A percentile compares a stretch with the other conserved stretches of the same genome.
Evolutionary conservation across 2,329 filamentous ascomycete genomes (phyloP).

Genomic region (Knufia petricola): DNA sequence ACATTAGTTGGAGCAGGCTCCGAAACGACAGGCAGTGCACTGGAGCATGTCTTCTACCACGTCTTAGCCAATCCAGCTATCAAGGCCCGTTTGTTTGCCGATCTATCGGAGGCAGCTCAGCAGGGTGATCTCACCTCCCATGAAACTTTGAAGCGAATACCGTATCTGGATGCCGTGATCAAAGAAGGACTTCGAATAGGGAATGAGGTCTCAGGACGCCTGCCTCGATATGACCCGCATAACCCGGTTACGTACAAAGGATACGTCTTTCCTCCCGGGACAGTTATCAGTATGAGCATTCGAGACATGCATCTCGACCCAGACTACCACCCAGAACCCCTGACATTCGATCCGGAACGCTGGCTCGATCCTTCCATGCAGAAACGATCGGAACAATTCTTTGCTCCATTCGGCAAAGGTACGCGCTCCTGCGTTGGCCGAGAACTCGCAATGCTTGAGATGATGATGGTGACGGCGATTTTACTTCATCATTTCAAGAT

Average conservation of each 20-base stretch:
- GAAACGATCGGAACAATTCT: conserved; percentile 7
- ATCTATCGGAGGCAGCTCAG: conserved; percentile 16
- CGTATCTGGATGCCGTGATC: conserved; percentile 27
- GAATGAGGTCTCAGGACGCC: conserved; percentile 26
- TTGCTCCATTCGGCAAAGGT: conserved; percentile 19
- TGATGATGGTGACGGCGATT: conserved; percentile 15
- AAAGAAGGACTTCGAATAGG: conserved; percentile 28
- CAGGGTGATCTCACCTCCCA: conserved; percentile 14
- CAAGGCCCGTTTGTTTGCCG: conserved; percentile 23
- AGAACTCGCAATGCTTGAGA: conserved; percentile 20
- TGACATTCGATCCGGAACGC: conserved; percentile 16
- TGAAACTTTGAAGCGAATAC: conserved; percentile 27
- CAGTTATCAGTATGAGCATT: conserved; percentile 21
- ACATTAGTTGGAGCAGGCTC: conserved; percentile 19
- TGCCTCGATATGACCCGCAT: conserved; percentile 23
- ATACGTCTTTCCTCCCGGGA: conserved; percentile 18
- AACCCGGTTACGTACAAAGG: conserved; percentile 12
- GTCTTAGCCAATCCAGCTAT: conserved; percentile 17
- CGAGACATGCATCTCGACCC: conserved; percentile 17
- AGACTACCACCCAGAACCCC: conserved; percentile 12
- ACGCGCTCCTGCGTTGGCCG: conserved; percentile 19
- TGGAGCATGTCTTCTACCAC: conserved; percentile 18
- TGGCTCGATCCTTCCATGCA: conserved; percentile 12
- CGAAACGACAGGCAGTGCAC: conserved; percentile 19
- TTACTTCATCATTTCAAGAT: conserved; percentile 12